Percentiles rank a stretch among this genome's conserved stretches.
Conservation (phyloP, 192 early-diverging fungal genomes). For the Podila clonocystis region DNA sequence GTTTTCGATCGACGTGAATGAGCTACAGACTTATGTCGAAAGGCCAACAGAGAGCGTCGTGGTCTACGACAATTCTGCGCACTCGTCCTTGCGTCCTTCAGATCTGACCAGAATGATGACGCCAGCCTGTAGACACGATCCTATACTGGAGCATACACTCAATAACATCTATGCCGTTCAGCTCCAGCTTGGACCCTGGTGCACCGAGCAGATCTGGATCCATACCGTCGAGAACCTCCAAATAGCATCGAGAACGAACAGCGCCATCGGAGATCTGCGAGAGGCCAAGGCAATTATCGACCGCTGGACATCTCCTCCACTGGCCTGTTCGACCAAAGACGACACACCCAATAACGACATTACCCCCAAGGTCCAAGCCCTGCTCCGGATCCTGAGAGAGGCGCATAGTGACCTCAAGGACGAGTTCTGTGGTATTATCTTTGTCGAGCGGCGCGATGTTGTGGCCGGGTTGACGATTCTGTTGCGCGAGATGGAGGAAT, state of each 20-base stretch:
- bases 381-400: conserved; percentile 12
- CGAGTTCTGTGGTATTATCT: conserved; percentile 88
- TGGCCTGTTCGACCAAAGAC: conserved; percentile 36
- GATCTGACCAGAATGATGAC: conserved; percentile 45
- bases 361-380: conserved; percentile 61
- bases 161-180: conserved; percentile 50
- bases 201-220: conserved; percentile 76
- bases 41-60: not conserved
- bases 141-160: conserved; percentile 55
- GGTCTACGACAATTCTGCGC: not conserved
- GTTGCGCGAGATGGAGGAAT: conserved; percentile 55
- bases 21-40: not conserved
- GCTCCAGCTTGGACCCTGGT: conserved; percentile 78
- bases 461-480: conserved; percentile 66
- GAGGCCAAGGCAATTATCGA: conserved; percentile 35
- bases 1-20: conserved; percentile 17
- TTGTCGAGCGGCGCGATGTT: conserved; percentile 77
- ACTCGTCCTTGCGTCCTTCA: not conserved
- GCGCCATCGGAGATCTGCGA: conserved; percentile 34
- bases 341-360: conserved; percentile 63
- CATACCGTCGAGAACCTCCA: conserved; percentile 56
- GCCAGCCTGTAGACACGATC: conserved; percentile 27
- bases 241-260: conserved; percentile 16
- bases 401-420: not conserved
- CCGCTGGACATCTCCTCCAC: conserved; percentile 37